Conservation (phyloP, 768 basidiomycete genomes). For the Gymnopilus junonius region DNA sequence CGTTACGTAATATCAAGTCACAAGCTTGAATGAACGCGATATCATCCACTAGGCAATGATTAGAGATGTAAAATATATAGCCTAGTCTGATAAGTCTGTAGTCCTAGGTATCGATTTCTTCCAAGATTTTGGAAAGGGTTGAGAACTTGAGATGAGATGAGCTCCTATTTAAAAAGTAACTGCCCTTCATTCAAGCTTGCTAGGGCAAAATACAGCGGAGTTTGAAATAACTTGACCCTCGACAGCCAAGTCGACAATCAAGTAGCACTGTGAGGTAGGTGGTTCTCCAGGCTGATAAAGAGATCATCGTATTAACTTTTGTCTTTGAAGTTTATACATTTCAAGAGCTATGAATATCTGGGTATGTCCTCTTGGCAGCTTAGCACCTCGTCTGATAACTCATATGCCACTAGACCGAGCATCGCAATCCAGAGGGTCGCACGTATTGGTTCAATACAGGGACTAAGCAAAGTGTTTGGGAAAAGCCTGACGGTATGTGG, state of each 20-base stretch:
- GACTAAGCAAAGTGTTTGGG: slow-evolving; percentile 94
- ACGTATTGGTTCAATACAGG: slow-evolving; percentile 96
- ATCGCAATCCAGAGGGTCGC: slow-evolving; percentile 95
- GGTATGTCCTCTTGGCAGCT: slow-evolving; percentile 27
- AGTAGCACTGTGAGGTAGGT: not conserved
- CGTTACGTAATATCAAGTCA: slow-evolving; percentile 16
- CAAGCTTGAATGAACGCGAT: not conserved
- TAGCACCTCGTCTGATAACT: not conserved
- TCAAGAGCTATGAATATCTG: slow-evolving; percentile 35
- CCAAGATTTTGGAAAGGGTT: too few relatives aligned
- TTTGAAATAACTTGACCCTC: slow-evolving; percentile 18
- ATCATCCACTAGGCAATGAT: too few relatives aligned
- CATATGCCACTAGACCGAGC: slow-evolving; percentile 69
- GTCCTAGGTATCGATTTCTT: too few relatives aligned
- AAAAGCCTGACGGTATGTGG: slow-evolving; percentile 88
- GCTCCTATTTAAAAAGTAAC: too few relatives aligned
- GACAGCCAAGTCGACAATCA: not conserved
- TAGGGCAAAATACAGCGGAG: slow-evolving; percentile 9
- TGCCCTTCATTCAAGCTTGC: too few relatives aligned
- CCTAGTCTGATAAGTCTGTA: too few relatives aligned
- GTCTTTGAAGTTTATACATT: not conserved
- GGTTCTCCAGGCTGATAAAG: not conserved
- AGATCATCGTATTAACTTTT: not conserved
- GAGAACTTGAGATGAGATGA: too few relatives aligned
- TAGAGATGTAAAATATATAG: too few relatives aligned